Evolutionary conservation across 495 filamentous ascomycete species (phyloP).

Genomic region (Aspergillus biplanus): DNA sequence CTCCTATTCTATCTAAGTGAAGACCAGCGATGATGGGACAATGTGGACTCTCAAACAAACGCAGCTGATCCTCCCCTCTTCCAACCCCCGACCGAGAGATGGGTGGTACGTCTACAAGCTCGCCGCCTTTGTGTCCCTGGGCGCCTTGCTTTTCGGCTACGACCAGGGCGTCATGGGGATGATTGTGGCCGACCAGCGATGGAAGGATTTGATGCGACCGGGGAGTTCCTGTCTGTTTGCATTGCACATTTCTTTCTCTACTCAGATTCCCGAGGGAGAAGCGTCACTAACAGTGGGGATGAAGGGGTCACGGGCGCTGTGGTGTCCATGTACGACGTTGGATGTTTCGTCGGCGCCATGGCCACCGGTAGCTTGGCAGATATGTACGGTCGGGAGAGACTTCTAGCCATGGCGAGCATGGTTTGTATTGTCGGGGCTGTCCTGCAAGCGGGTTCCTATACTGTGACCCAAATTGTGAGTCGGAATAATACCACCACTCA

Average conservation of each 20-base stretch:
- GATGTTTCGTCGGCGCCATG: slow-evolving; percentile 62
- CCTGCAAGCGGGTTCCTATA: slow-evolving; percentile 61
- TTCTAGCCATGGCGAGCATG: slow-evolving; percentile 64
- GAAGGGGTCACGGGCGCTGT: too few species aligned
- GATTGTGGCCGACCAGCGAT: slow-evolving; percentile 55
- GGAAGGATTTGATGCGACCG: slow-evolving; percentile 30
- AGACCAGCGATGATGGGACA: too few species aligned
- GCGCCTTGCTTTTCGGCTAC: slow-evolving; percentile 69
- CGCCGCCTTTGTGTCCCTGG: slow-evolving; percentile 58
- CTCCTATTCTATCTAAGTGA: too few species aligned
- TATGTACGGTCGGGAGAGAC: slow-evolving; percentile 70
- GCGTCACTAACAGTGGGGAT: slow-evolving; percentile 49
- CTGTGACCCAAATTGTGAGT: slow-evolving; percentile 56
- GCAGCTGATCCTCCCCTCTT: too few species aligned
- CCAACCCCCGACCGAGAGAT: too few species aligned
- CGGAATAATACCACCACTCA: too few species aligned
- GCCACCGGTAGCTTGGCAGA: slow-evolving; percentile 74
- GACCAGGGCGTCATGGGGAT: slow-evolving; percentile 70
- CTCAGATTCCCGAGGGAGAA: not conserved
- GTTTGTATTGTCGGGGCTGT: slow-evolving; percentile 74
- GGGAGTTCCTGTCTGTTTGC: slow-evolving; percentile 22
- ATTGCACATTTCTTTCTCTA: not conserved
- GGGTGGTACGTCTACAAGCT: slow-evolving; percentile 16
- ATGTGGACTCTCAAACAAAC: too few species aligned
- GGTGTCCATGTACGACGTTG: slow-evolving; percentile 37